phyloP scores from a whole-genome alignment of 192 early-diverging fungal genomes.

The Podila verticillata region DNA sequence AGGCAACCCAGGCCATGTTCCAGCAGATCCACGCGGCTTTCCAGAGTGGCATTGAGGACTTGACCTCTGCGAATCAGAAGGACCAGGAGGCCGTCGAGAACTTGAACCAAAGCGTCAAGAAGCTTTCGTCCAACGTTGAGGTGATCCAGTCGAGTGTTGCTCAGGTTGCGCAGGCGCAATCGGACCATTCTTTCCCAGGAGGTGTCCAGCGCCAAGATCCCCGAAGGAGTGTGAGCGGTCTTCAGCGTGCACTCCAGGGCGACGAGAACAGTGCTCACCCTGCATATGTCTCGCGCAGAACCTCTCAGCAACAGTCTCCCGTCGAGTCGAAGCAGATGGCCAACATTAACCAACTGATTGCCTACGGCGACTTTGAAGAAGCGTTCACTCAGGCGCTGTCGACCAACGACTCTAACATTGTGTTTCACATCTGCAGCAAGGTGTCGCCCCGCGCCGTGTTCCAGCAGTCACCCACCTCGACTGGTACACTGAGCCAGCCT shows the following conservation, averaged over 20 bases:
- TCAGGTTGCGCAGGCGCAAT: constrained; percentile 25
- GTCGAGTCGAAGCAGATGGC: constrained; percentile 27
- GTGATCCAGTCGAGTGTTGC: constrained; percentile 13
- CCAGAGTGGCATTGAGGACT: constrained; percentile 48
- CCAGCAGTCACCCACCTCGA: constrained; percentile 21
- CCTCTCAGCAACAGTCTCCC: constrained; percentile 39
- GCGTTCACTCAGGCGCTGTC: constrained; percentile 54
- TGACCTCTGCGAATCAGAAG: constrained; percentile 18
- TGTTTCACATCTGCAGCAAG: constrained; percentile 51
- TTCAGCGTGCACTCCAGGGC: constrained; percentile 45
- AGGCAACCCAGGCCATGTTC: constrained; percentile 59
- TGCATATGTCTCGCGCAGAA: constrained; percentile 40
- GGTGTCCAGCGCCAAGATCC: constrained; percentile 14
- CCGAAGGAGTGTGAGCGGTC: constrained; percentile 24
- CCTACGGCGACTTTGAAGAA: constrained; percentile 38
- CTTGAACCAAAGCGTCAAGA: constrained; percentile 12
- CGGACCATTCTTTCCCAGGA: constrained; percentile 8
- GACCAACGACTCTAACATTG: constrained; percentile 39
- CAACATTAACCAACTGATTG: constrained; percentile 34
- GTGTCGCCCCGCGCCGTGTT: constrained; percentile 50
- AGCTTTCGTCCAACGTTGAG: constrained; percentile 41
- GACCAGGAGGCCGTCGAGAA: constrained; percentile 33
- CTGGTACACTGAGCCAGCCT: constrained; percentile 48
- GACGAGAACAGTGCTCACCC: constrained; percentile 15
- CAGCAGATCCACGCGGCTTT: constrained; percentile 55